Conservation (phyloP, 495 filamentous ascomycete species). For the Astrocystis sublimbata region DNA sequence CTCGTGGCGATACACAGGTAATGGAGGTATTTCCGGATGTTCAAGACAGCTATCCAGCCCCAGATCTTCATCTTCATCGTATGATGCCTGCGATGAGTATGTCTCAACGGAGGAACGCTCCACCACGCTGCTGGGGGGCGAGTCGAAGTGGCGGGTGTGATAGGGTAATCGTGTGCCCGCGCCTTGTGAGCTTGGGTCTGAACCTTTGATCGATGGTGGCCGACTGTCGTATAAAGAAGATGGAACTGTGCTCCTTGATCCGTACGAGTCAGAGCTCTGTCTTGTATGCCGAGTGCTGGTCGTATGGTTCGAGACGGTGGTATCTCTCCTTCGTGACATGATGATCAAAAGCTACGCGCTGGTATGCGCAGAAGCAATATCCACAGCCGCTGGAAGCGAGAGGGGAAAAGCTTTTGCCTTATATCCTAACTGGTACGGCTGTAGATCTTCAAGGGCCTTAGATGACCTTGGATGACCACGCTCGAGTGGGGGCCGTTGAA, state of each 20-base stretch:
- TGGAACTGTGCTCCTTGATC: conserved; percentile 67
- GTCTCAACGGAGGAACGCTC: conserved; percentile 73
- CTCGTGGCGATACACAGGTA: conserved; percentile 64
- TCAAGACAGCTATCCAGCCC: conserved; percentile 50
- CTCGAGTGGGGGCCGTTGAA: conserved; percentile 29
- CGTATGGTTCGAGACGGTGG: conserved; percentile 39
- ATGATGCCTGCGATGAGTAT: conserved; percentile 71
- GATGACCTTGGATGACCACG: conserved; percentile 24
- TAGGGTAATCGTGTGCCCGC: conserved; percentile 41
- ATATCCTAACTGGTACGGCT: conserved; percentile 22
- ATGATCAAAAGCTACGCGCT: conserved; percentile 19
- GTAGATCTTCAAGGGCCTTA: conserved; percentile 28
- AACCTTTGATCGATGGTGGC: conserved; percentile 49
- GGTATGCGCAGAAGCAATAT: conserved; percentile 19
- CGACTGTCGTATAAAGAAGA: conserved; percentile 63
- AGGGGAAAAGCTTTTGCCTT: conserved; percentile 26
- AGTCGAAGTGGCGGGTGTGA: conserved; percentile 46
- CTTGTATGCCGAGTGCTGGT: conserved; percentile 60
- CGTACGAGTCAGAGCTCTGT: conserved; percentile 63
- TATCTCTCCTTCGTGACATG: conserved; percentile 34
- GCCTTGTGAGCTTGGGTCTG: conserved; percentile 37
- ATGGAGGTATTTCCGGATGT: conserved; percentile 45
- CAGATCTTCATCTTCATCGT: conserved; percentile 62
- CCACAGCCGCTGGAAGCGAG: conserved; percentile 11
- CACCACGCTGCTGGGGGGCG: conserved; percentile 49